Conservation (phyloP, 768 basidiomycete genomes). For the Auriculariales sp. region DNA sequence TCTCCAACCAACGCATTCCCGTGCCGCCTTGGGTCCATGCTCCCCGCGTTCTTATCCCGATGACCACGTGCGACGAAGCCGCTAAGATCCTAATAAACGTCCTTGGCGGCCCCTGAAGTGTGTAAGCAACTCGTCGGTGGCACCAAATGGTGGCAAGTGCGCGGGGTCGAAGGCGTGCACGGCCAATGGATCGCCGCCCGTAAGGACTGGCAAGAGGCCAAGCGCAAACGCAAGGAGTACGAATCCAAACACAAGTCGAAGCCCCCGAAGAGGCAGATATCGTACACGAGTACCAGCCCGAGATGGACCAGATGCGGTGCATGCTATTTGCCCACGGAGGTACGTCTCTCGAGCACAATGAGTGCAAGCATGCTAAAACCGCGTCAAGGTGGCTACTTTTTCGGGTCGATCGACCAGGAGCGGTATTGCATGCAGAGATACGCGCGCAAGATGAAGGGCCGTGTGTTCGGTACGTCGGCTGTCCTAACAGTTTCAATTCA, state of each 20-base stretch:
- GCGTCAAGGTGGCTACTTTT: constrained; percentile 42
- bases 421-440: constrained; percentile 25
- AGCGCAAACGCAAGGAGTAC: constrained; percentile 37
- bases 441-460: constrained; percentile 85
- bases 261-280: constrained; percentile 12
- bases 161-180: constrained; percentile 65
- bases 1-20: constrained; percentile 30
- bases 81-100: constrained; percentile 58
- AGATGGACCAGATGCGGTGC: constrained; percentile 76
- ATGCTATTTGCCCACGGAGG: constrained; percentile 47
- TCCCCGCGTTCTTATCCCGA: constrained; percentile 14
- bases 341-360: constrained; percentile 13
- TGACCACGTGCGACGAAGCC: constrained; percentile 9
- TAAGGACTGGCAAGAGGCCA: constrained; percentile 67
- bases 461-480: constrained; percentile 40
- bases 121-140: constrained; percentile 59
- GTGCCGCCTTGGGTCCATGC: constrained; percentile 20
- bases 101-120: constrained; percentile 66
- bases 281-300: constrained; percentile 36
- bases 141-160: constrained; percentile 95
- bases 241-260: constrained; percentile 18
- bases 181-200: constrained; percentile 79
- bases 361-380: neutral
- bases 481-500: neutral
- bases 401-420: constrained; percentile 67